These are phyloP conservation scores for Emergomyces africanus DNA, from an alignment of 2,329 filamentous ascomycete genomes.

Conservation along the genomic window DNA sequence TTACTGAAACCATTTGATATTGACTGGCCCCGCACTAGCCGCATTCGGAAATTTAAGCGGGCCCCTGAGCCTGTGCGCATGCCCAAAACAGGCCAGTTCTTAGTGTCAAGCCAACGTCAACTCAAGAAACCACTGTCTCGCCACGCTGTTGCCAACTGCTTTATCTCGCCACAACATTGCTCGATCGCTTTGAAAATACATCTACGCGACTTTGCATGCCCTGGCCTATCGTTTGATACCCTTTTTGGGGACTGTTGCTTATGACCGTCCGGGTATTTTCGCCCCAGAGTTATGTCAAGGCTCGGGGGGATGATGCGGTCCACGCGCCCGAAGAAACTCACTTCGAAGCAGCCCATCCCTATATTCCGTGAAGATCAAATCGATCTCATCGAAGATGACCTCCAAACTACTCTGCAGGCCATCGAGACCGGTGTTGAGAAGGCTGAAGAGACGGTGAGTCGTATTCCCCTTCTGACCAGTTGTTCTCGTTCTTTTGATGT, in stretches of 20 bases:
- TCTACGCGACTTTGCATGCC: slow-evolving; percentile 41
- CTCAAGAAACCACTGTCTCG: slow-evolving; percentile 26
- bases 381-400: slow-evolving; percentile 75
- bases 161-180: slow-evolving; percentile 34
- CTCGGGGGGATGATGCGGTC: slow-evolving; percentile 33
- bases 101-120: slow-evolving; percentile 34
- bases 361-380: slow-evolving; percentile 86
- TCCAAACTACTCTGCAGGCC: slow-evolving; percentile 66
- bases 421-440: slow-evolving; percentile 96
- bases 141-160: slow-evolving; percentile 20
- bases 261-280: slow-evolving; percentile 26
- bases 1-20: slow-evolving; percentile 25
- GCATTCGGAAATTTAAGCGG: slow-evolving; percentile 26
- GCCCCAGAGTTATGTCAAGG: slow-evolving; percentile 33
- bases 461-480: slow-evolving; percentile 14
- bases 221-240: slow-evolving; percentile 49
- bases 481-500: slow-evolving; percentile 14
- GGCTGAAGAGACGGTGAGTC: slow-evolving; percentile 89
- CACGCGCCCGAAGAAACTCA: slow-evolving; percentile 58
- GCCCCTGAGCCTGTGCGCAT: slow-evolving; percentile 31
- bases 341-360: slow-evolving; percentile 73
- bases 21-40: slow-evolving; percentile 32
- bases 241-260: slow-evolving; percentile 45
- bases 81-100: slow-evolving; percentile 29
- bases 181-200: slow-evolving; percentile 45